Evolutionary conservation across 306 rosid species (phyloP).

Genomic region (Cucumis cinereus): DNA sequence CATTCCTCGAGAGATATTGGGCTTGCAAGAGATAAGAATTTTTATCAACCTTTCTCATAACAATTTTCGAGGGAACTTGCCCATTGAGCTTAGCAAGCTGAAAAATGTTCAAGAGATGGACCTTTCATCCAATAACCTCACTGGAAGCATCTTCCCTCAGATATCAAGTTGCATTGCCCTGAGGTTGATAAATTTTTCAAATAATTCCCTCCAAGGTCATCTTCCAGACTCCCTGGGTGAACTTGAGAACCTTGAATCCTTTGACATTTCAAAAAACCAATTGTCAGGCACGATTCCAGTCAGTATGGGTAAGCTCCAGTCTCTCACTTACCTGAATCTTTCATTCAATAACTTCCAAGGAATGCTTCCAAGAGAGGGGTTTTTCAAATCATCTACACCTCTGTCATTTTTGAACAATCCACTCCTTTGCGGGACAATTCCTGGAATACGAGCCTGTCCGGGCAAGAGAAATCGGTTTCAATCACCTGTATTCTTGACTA

Average conservation of each 20-base stretch:
- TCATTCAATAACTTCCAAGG: slow-evolving; percentile 51
- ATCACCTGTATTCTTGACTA: slow-evolving; percentile 14
- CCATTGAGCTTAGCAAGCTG: slow-evolving; percentile 55
- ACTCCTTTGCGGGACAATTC: slow-evolving; percentile 30
- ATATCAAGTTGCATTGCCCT: slow-evolving; percentile 57
- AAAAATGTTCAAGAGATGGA: slow-evolving; percentile 56
- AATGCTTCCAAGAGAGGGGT: slow-evolving; percentile 43
- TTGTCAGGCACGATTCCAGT: slow-evolving; percentile 42
- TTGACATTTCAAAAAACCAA: slow-evolving; percentile 41
- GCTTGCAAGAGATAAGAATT: slow-evolving; percentile 51
- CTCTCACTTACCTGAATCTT: slow-evolving; percentile 37
- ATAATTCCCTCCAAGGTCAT: slow-evolving; percentile 38
- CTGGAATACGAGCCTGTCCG: slow-evolving; percentile 22
- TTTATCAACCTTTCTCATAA: slow-evolving; percentile 58
- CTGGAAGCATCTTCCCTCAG: slow-evolving; percentile 41
- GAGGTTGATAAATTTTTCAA: slow-evolving; percentile 32
- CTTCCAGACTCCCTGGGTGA: slow-evolving; percentile 47
- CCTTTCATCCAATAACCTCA: slow-evolving; percentile 45
- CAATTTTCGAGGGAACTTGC: slow-evolving; percentile 46
- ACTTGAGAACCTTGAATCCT: slow-evolving; percentile 35
- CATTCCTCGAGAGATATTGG: slow-evolving; percentile 32
- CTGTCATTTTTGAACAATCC: slow-evolving; percentile 36
- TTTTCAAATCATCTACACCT: slow-evolving; percentile 32
- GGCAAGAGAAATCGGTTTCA: slow-evolving; percentile 19
- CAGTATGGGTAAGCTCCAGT: slow-evolving; percentile 29